Conservation (phyloP, 805 yeast genomes). For the Candida yuanshanica region DNA sequence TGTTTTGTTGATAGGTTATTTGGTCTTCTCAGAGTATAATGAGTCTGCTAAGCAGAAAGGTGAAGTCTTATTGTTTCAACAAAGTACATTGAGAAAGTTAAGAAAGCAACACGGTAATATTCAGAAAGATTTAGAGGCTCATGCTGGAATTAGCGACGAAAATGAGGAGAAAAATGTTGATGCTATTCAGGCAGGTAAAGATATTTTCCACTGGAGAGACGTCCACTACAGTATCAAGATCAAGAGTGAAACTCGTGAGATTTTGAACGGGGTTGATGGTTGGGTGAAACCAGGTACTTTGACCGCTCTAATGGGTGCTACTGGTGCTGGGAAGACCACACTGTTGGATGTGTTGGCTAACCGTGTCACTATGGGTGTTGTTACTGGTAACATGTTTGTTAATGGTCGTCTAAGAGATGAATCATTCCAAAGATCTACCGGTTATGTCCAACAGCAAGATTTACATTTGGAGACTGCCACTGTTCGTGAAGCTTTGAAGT, state of each 20-base stretch:
- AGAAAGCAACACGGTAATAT: slow-evolving; percentile 33
- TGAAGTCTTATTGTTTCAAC: slow-evolving; percentile 59
- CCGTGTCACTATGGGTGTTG: slow-evolving; percentile 65
- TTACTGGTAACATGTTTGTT: slow-evolving; percentile 61
- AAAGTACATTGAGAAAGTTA: slow-evolving; percentile 39
- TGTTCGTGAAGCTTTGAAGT: slow-evolving; percentile 66
- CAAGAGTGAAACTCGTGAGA: slow-evolving; percentile 52
- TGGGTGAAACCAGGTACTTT: slow-evolving; percentile 82
- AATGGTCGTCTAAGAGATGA: slow-evolving; percentile 56
- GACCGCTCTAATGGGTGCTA: slow-evolving; percentile 74
- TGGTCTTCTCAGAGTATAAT: slow-evolving; percentile 49
- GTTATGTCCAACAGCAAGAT: slow-evolving; percentile 74
- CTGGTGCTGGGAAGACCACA: slow-evolving; percentile 82
- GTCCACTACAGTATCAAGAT: slow-evolving; percentile 66
- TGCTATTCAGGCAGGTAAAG: slow-evolving; percentile 33
- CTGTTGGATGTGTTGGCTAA: slow-evolving; percentile 66
- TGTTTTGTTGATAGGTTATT: slow-evolving; percentile 49
- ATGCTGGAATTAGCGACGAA: slow-evolving; percentile 24
- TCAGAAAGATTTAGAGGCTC: slow-evolving; percentile 24
- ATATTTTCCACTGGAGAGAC: slow-evolving; percentile 74
- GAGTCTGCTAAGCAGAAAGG: slow-evolving; percentile 66
- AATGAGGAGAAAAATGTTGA: slow-evolving; percentile 18
- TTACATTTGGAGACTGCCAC: slow-evolving; percentile 60
- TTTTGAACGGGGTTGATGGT: slow-evolving; percentile 64
- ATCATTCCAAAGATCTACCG: slow-evolving; percentile 52